Evolutionary conservation across 2,329 filamentous ascomycete species (phyloP).

Genomic region (Teratosphaeria pseudoeucalypti): DNA sequence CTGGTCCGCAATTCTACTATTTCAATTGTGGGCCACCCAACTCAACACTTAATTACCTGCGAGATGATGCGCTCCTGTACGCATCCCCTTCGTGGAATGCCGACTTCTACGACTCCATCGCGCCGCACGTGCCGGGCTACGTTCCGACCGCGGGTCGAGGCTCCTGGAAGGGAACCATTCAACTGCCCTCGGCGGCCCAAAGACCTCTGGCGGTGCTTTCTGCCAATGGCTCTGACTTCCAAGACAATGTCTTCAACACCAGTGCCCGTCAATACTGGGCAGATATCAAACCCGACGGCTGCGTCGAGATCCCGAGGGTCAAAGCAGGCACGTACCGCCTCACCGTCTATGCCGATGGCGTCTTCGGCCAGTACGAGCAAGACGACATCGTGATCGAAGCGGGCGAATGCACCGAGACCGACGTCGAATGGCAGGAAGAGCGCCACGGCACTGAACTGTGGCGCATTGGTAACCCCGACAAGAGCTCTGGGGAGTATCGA

Average conservation of each 20-base stretch:
- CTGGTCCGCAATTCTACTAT: slow-evolving; percentile 53
- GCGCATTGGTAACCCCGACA: slow-evolving; percentile 53
- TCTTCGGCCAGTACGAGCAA: slow-evolving; percentile 50
- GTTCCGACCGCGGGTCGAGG: slow-evolving; percentile 43
- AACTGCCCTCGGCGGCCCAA: slow-evolving; percentile 42
- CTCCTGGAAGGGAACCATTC: slow-evolving; percentile 40
- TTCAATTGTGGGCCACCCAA: slow-evolving; percentile 48
- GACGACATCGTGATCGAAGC: slow-evolving; percentile 40
- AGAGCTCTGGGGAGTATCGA: slow-evolving; percentile 49
- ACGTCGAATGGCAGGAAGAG: slow-evolving; percentile 44
- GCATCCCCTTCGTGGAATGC: slow-evolving; percentile 45
- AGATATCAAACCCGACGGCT: slow-evolving; percentile 30
- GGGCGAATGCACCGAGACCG: slow-evolving; percentile 30
- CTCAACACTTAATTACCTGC: slow-evolving; percentile 38
- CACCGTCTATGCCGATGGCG: slow-evolving; percentile 51
- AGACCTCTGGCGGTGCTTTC: slow-evolving; percentile 48
- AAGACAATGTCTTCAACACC: slow-evolving; percentile 48
- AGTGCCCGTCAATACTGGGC: slow-evolving; percentile 55
- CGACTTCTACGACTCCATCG: slow-evolving; percentile 55
- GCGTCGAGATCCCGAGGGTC: slow-evolving; percentile 40
- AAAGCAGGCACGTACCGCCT: slow-evolving; percentile 51
- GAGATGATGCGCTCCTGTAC: slow-evolving; percentile 44
- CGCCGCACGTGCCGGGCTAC: slow-evolving; percentile 49
- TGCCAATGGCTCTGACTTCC: slow-evolving; percentile 42
- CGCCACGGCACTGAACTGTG: slow-evolving; percentile 49